These are phyloP conservation scores for Hypoxylon sp. DNA, from an alignment of 2,329 filamentous ascomycete genomes.

Conservation along the genomic window DNA sequence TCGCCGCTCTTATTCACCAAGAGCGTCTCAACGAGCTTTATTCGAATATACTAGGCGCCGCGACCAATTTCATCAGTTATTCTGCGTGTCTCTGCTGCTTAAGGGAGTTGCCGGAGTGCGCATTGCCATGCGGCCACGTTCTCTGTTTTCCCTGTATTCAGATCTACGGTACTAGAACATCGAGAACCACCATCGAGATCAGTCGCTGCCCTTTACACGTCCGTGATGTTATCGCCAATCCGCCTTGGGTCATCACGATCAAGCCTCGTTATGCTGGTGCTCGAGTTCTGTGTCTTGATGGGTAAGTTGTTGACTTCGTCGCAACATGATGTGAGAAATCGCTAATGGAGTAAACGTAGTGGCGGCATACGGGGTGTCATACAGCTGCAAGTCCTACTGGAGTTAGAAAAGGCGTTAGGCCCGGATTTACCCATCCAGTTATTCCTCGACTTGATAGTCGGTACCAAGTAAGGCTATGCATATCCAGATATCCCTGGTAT, in stretches of 20 bases:
- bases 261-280: conserved; percentile 52
- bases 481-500: background rate
- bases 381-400: conserved; percentile 51
- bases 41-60: conserved; percentile 50
- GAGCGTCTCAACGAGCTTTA: conserved; percentile 54
- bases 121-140: conserved; percentile 54
- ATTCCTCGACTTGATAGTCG: conserved; percentile 55
- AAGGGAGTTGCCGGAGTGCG: conserved; percentile 54
- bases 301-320: conserved; percentile 39
- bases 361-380: conserved; percentile 53
- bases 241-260: conserved; percentile 52
- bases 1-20: conserved; percentile 51
- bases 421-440: conserved; percentile 52
- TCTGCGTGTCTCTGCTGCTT: conserved; percentile 54
- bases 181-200: conserved; percentile 54
- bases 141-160: conserved; percentile 53
- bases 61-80: conserved; percentile 52
- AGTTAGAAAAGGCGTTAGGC: conserved; percentile 53
- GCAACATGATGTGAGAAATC: background rate
- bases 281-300: conserved; percentile 52
- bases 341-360: conserved; percentile 34
- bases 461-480: conserved; percentile 49
- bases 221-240: conserved; percentile 51
- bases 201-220: conserved; percentile 53
- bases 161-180: conserved; percentile 52